Percentiles rank a stretch among this genome's conserved stretches.
These are phyloP conservation scores for Hypoxylon perforatum DNA, from an alignment of 495 filamentous ascomycete genomes.

Conservation along the genomic window DNA sequence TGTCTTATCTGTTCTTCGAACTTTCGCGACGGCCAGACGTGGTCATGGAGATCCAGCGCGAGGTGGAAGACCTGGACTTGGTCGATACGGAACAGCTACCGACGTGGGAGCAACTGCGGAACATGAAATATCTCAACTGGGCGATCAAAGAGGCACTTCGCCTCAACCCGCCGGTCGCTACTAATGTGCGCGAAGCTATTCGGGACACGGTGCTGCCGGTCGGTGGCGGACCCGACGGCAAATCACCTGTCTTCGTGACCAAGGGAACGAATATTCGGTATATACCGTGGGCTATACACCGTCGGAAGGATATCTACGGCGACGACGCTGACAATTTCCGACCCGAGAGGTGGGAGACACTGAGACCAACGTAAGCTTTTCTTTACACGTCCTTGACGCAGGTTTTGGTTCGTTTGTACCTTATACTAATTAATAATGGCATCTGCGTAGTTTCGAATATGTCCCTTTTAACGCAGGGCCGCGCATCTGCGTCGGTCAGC, in stretches of 20 bases:
- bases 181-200: constrained; percentile 65
- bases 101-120: constrained; percentile 58
- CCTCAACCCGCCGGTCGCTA: constrained; percentile 68
- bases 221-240: constrained; percentile 62
- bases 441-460: constrained; percentile 64
- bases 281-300: constrained; percentile 58
- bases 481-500: constrained; percentile 68
- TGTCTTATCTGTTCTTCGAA: constrained; percentile 71
- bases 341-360: constrained; percentile 58
- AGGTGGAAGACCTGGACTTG: constrained; percentile 53
- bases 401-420: too few relatives aligned
- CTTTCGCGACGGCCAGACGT: constrained; percentile 64
- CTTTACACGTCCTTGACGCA: not conserved
- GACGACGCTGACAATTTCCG: constrained; percentile 57
- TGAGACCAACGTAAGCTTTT: constrained; percentile 32
- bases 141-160: constrained; percentile 63
- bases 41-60: constrained; percentile 59
- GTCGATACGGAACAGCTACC: constrained; percentile 37
- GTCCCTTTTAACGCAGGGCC: constrained; percentile 74
- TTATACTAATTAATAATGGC: constrained; percentile 12
- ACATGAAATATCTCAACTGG: constrained; percentile 62
- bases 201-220: constrained; percentile 60
- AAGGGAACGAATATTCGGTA: constrained; percentile 60
- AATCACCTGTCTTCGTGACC: constrained; percentile 56
- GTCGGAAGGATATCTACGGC: constrained; percentile 56